Conservation (phyloP, 192 early-diverging fungal genomes). For the Coemansia sp. region DNA sequence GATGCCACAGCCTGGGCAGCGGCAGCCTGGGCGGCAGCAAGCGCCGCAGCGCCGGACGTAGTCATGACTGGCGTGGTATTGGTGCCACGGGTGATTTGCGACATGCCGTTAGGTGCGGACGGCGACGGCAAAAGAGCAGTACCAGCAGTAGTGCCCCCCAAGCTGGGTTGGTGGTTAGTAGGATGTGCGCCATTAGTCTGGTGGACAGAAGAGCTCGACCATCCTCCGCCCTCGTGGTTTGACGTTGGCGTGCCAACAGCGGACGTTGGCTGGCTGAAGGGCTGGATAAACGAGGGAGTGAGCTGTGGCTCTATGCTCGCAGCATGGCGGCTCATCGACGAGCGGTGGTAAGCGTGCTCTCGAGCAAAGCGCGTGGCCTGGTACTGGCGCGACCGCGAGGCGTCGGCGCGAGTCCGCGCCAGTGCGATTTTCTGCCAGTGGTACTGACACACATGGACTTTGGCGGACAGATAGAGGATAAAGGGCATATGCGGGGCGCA, state of each 20-base stretch:
- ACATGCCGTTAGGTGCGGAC: not conserved
- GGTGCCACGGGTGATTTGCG: not conserved
- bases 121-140: not conserved
- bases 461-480: slow-evolving; percentile 44
- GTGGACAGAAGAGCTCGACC: not conserved
- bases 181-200: not conserved
- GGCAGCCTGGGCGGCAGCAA: slow-evolving; percentile 47
- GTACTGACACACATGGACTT: slow-evolving; percentile 53
- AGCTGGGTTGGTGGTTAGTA: not conserved
- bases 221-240: slow-evolving; percentile 15
- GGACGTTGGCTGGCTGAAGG: slow-evolving; percentile 43
- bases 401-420: slow-evolving; percentile 32
- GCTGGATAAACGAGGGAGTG: slow-evolving; percentile 45
- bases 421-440: slow-evolving; percentile 53
- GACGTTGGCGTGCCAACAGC: slow-evolving; percentile 25
- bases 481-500: slow-evolving; percentile 54
- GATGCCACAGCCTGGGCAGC: slow-evolving; percentile 19
- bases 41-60: slow-evolving; percentile 44
- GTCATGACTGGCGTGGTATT: slow-evolving; percentile 46
- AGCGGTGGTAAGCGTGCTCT: not conserved
- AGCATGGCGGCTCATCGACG: slow-evolving; percentile 8
- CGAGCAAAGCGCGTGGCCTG: not conserved
- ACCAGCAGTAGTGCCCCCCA: not conserved
- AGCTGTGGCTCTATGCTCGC: slow-evolving; percentile 28
- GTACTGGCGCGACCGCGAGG: not conserved